Conservation (phyloP, 495 filamentous ascomycete species). For the Parathielavia appendiculata region DNA sequence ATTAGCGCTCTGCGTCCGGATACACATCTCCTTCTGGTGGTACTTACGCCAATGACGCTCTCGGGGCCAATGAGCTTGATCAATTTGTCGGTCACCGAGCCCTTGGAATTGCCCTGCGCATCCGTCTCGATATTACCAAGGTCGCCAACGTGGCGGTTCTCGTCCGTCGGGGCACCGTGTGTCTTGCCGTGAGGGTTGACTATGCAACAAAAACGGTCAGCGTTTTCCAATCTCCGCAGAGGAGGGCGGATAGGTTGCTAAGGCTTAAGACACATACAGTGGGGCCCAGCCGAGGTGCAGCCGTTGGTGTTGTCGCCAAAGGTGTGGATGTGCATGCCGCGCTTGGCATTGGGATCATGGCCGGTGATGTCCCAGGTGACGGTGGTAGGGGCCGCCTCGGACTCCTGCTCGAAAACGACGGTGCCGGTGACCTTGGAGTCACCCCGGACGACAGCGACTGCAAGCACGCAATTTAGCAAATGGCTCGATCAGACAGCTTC, state of each 20-base stretch:
- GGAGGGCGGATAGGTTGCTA: not conserved
- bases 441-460: constrained; percentile 94
- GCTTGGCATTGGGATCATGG: constrained; percentile 89
- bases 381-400: constrained; percentile 73
- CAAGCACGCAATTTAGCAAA: constrained; percentile 28
- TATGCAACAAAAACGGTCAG: constrained; percentile 30
- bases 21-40: constrained; percentile 9
- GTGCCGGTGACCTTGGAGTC: constrained; percentile 89
- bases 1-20: constrained; percentile 13
- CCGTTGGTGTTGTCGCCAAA: constrained; percentile 99
- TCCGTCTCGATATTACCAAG: constrained; percentile 96
- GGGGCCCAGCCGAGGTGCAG: constrained; percentile 94
- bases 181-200: constrained; percentile 92
- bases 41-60: constrained; percentile 86
- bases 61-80: constrained; percentile 93
- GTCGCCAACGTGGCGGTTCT: constrained; percentile 89
- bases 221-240: not conserved
- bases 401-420: constrained; percentile 88
- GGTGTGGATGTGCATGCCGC: constrained; percentile 96
- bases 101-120: constrained; percentile 78
- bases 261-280: constrained; percentile 65
- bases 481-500: not conserved
- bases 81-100: constrained; percentile 65
- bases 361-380: constrained; percentile 89
- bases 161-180: constrained; percentile 81